A percentile compares a stretch with the other conserved stretches of the same genome.
Evolutionary conservation across 306 rosid genomes (phyloP).

Genomic region (Trifolium dubium): DNA sequence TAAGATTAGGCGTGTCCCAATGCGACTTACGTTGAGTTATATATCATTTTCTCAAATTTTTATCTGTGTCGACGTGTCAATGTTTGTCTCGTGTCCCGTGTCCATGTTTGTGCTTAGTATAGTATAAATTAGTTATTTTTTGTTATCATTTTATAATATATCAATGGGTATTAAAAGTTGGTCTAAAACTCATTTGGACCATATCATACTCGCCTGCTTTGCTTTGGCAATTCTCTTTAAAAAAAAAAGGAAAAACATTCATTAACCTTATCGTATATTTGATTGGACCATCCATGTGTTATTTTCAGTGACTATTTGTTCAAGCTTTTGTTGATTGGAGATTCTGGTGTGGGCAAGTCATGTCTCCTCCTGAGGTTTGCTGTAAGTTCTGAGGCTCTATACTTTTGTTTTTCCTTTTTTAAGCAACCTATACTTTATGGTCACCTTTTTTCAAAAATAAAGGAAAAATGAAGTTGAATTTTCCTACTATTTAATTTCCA

Average conservation of each 20-base stretch:
- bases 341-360: slow-evolving; percentile 99
- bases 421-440: neutral
- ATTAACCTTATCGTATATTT: slow-evolving; percentile 21
- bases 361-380: slow-evolving; percentile 99
- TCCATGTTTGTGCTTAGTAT: neutral
- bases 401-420: slow-evolving; percentile 7
- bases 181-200: neutral
- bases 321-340: slow-evolving; percentile 96
- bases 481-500: neutral
- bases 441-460: slow-evolving; percentile 1
- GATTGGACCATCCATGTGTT: slow-evolving; percentile 18
- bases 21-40: too few species aligned
- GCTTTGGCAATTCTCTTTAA: slow-evolving; percentile 6
- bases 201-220: neutral
- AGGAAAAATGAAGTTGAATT: slow-evolving; percentile 21
- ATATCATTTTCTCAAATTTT: too few species aligned
- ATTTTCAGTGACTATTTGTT: slow-evolving; percentile 87
- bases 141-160: neutral
- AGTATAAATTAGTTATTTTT: neutral
- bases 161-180: neutral
- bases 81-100: too few species aligned
- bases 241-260: slow-evolving; percentile 14
- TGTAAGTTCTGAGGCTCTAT: slow-evolving; percentile 61
- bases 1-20: too few species aligned
- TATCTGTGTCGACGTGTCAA: too few species aligned